Evolutionary conservation across 2,329 filamentous ascomycete genomes (phyloP).

Genomic region (Dactylonectria estremocensis): DNA sequence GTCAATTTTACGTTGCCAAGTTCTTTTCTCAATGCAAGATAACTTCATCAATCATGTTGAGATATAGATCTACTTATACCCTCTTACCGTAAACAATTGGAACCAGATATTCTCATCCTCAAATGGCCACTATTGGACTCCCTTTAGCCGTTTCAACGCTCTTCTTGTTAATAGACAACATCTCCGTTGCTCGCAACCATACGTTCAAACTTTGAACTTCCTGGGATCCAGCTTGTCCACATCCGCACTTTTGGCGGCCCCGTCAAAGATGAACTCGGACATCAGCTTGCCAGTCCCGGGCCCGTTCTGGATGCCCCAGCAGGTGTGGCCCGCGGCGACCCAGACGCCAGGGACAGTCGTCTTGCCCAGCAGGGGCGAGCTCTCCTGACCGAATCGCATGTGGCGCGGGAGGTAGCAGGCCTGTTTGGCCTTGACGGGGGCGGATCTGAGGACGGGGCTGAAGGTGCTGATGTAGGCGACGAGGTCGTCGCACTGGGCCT

Average conservation of each 20-base stretch:
- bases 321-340: slow-evolving; percentile 92
- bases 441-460: slow-evolving; percentile 75
- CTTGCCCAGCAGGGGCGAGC: slow-evolving; percentile 82
- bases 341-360: slow-evolving; percentile 82
- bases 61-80: not conserved
- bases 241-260: slow-evolving; percentile 76
- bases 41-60: not conserved
- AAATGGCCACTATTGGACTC: not conserved
- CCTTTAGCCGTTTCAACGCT: not conserved
- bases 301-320: slow-evolving; percentile 98
- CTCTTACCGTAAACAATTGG: no score
- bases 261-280: slow-evolving; percentile 84
- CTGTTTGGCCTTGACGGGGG: slow-evolving; percentile 82
- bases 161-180: not conserved
- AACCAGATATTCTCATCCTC: not conserved
- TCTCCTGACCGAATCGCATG: slow-evolving; percentile 70
- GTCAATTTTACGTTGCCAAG: not conserved
- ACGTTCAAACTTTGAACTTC: slow-evolving; percentile 67
- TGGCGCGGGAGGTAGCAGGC: slow-evolving; percentile 95
- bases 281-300: slow-evolving; percentile 88
- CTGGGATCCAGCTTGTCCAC: slow-evolving; percentile 78
- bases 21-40: not conserved
- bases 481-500: slow-evolving; percentile 85
- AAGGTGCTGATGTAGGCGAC: slow-evolving; percentile 82
- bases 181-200: not conserved